A percentile compares a stretch with the other conserved stretches of the same genome.
Evolutionary conservation across 768 basidiomycete genomes (phyloP).

Genomic region (Kwoniella botswanensis): DNA sequence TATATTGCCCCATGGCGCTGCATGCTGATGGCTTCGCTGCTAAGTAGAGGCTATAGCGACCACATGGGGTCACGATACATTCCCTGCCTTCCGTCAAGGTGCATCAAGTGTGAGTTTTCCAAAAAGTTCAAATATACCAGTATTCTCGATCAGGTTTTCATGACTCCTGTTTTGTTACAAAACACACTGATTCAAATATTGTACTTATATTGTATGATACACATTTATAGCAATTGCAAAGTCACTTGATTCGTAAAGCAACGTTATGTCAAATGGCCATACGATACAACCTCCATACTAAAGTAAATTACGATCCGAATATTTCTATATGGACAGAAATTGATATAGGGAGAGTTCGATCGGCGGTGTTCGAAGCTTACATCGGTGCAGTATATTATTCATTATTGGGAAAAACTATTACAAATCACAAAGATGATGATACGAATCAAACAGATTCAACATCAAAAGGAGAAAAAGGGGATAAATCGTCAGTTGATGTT

Average conservation of each 20-base stretch:
- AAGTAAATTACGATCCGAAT: conserved; percentile 3
- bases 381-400: conserved; percentile 47
- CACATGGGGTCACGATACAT: conserved; percentile 7
- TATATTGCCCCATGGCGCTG: too few species aligned
- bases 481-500: too few species aligned
- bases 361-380: conserved; percentile 44
- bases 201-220: too few species aligned
- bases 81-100: conserved; percentile 15
- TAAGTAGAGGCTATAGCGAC: not conserved
- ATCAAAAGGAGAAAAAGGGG: too few species aligned
- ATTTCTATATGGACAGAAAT: not conserved
- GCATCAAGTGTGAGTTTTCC: not conserved
- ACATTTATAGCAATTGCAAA: not conserved
- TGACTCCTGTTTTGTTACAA: too few species aligned
- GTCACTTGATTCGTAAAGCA: conserved; percentile 30
- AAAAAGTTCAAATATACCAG: too few species aligned
- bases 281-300: conserved; percentile 30
- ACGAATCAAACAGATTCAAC: too few species aligned
- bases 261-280: conserved; percentile 43
- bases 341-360: conserved; percentile 31
- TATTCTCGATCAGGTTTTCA: too few species aligned
- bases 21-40: too few species aligned
- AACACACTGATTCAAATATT: too few species aligned
- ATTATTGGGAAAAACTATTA: not conserved
- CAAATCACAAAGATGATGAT: too few species aligned